These are phyloP conservation scores for Xylaria flabelliformis DNA, from an alignment of 495 filamentous ascomycete genomes.

Conservation along the genomic window DNA sequence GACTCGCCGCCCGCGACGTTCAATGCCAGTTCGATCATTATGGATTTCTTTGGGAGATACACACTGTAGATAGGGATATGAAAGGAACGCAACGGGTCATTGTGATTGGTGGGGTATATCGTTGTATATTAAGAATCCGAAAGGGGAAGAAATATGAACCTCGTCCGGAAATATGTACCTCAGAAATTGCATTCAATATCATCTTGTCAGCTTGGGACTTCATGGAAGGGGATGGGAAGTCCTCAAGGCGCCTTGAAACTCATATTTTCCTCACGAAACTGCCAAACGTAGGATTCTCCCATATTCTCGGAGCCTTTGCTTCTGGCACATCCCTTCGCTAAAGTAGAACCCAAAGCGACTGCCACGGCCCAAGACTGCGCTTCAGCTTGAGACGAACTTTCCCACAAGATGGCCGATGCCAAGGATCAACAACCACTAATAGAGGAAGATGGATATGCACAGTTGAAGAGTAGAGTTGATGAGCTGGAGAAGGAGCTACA, in stretches of 20 bases:
- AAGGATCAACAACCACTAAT: too few relatives aligned
- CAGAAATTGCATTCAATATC: background rate
- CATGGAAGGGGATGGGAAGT: background rate
- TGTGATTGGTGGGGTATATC: background rate
- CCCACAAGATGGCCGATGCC: too few relatives aligned
- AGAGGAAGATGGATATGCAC: too few relatives aligned
- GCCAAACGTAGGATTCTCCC: background rate
- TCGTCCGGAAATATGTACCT: background rate
- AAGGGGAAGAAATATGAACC: background rate
- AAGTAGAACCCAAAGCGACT: too few relatives aligned
- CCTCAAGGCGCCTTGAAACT: too few relatives aligned
- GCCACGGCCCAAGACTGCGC: too few relatives aligned
- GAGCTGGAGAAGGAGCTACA: too few relatives aligned
- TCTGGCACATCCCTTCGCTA: too few relatives aligned
- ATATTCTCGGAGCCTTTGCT: background rate
- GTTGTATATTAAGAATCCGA: background rate
- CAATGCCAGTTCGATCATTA: constrained; percentile 47
- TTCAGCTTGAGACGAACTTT: too few relatives aligned
- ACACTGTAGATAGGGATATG: constrained; percentile 17
- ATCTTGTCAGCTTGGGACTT: background rate
- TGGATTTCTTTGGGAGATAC: constrained; percentile 47
- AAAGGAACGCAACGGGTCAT: too few relatives aligned
- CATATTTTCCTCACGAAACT: too few relatives aligned
- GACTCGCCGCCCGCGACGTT: constrained; percentile 39
- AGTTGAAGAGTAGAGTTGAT: too few relatives aligned